Base-by-base conservation (phyloP, 176 grass and related monocot species). In the Oryza officinalis region DNA sequence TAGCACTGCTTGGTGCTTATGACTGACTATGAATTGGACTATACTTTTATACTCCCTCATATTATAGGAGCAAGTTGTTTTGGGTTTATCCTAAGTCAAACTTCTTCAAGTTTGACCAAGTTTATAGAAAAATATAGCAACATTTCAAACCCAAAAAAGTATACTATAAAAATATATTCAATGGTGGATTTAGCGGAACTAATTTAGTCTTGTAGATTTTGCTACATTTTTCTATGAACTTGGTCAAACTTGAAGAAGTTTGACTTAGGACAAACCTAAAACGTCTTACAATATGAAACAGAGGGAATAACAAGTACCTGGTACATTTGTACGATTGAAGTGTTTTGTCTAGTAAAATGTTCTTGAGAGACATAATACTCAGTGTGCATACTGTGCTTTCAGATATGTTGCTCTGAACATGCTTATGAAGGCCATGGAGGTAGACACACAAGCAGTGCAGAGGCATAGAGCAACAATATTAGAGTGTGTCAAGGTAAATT, bases 391-490 rank as follows among this genome's bases (percentile, higher is more conserved):
- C 45, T 45, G 20, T 31, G 22, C 79, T 80, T 74, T 80, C 86
- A 99, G 97, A 94, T 99, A 99, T 82, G 97, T 99, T 89, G 97
- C 97, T 30, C 75, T 99, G 54, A 96, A 96, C 81, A 96, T 99
- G 90, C 93, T 99, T 69, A 91, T 88, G 89, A 99, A 95, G 88
- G 97, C 91, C 59, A 92, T 96, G 78, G 71, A 86, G 15, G 88
- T 99, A 71, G 97, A 99, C 77, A 84, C 87, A 63, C 93, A 96
- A 92, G 91, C 97, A 27, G 97, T 99, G 73, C 93, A 99, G 86
- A 99, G 97, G 87, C 97, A 99, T 84, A 88, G 91, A 72, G 78
- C 81, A 80, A 99, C 97, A 38, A 99, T 99, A 75, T 76, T 99
- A 70, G 97, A 99, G 83, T 99, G 97, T 74, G 97, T 96, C 63